Evolutionary conservation across 1,139 yeast genomes (phyloP).

Genomic region (Lodderomyces pseudojiufengensis): DNA sequence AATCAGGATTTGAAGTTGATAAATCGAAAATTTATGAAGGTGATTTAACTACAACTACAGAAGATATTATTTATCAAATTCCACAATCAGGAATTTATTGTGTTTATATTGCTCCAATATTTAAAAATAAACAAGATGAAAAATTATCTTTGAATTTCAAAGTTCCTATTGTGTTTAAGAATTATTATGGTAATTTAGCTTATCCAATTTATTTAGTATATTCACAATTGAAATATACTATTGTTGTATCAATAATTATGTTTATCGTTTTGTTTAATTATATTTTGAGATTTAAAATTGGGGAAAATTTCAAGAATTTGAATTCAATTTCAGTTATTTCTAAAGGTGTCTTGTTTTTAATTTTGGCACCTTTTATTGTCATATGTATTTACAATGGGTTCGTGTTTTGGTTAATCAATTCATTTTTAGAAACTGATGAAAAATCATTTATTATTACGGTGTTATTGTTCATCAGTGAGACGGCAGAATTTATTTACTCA

Average conservation of each 20-base stretch:
- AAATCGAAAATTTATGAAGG: constrained; percentile 11
- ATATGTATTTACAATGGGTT: constrained; percentile 13
- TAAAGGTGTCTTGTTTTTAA: constrained; percentile 29
- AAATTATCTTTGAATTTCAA: constrained; percentile 11
- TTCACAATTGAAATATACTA: constrained; percentile 17
- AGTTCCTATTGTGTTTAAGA: constrained; percentile 21
- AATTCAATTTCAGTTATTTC: constrained; percentile 34
- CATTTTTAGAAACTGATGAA: constrained; percentile 9
- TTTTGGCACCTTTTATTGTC: constrained; percentile 23
- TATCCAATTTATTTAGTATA: constrained; percentile 20
- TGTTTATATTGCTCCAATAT: constrained; percentile 29
- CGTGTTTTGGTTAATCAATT: constrained; percentile 18
- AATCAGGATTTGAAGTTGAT: constrained; percentile 7
- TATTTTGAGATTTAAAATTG: constrained; percentile 27
- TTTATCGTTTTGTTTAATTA: constrained; percentile 25
- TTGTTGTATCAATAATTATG: constrained; percentile 17
- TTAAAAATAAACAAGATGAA: constrained; percentile 1
- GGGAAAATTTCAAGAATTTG: constrained; percentile 28
- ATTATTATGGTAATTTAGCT: constrained; percentile 28
- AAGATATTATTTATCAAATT: constrained; percentile 14
- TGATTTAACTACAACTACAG: constrained; percentile 7
- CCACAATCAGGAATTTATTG: constrained; percentile 32
- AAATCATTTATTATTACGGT: constrained; percentile 6
- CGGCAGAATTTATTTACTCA: constrained; percentile 6
- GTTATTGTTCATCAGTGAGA: constrained; percentile 1